Conservation (phyloP, 495 filamentous ascomycete genomes). For the Paragyromitra xinjiangensis region DNA sequence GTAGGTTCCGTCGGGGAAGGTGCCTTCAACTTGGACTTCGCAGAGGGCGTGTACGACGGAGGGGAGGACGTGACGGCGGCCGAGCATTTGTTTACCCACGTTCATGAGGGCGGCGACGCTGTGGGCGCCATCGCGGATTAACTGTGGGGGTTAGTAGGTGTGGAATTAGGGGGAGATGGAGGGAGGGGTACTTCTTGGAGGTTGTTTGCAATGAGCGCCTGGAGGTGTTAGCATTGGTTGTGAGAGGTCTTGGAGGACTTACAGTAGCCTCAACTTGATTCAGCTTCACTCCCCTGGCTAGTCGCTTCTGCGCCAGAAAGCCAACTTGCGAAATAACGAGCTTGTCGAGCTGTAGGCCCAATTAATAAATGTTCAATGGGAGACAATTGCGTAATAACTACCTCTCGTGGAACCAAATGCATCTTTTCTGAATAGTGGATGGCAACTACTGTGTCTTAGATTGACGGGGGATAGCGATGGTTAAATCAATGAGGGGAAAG, state of each 20-base stretch:
- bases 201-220: slow-evolving; percentile 90
- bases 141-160: slow-evolving; percentile 59
- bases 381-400: slow-evolving; percentile 16
- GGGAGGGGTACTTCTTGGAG: slow-evolving; percentile 77
- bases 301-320: slow-evolving; percentile 83
- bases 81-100: slow-evolving; percentile 89
- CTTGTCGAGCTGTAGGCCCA: slow-evolving; percentile 80
- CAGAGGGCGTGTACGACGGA: slow-evolving; percentile 77
- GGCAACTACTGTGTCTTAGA: background rate
- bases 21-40: slow-evolving; percentile 93
- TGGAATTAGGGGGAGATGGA: background rate
- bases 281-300: slow-evolving; percentile 86
- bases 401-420: slow-evolving; percentile 50
- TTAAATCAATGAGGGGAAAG: slow-evolving; percentile 4
- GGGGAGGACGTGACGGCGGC: slow-evolving; percentile 90
- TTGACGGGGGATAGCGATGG: background rate
- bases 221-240: slow-evolving; percentile 4
- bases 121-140: slow-evolving; percentile 96
- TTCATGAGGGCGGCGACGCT: slow-evolving; percentile 92
- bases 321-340: slow-evolving; percentile 91
- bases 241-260: slow-evolving; percentile 56
- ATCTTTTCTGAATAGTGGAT: slow-evolving; percentile 9
- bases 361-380: background rate
- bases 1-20: slow-evolving; percentile 89
- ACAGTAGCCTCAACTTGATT: slow-evolving; percentile 93